Base-by-base conservation (phyloP, 179 eudicot species). In the Nepenthes alata region DNA sequence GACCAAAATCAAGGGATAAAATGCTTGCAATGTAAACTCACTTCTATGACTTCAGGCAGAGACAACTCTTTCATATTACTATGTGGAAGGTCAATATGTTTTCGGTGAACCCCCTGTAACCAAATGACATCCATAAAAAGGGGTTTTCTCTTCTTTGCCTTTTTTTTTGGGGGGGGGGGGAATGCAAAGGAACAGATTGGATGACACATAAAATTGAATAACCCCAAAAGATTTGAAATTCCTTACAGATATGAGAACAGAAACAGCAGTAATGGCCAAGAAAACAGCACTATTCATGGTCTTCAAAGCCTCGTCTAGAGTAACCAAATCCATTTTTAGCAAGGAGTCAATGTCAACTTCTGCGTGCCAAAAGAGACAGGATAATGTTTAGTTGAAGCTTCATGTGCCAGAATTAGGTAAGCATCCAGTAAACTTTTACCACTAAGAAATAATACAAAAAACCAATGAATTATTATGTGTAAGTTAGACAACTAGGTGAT, bases 251-350 rank as follows among this genome's bases (percentile, higher is more conserved):
- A 76, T 72, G 47, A 91, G 81, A 79, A 84, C 44, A n/a, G 85
- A 80, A 52, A 88, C 76, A 61, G 85, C 79, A 72, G 77, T 84
- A 35, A 89, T 64, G 37, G 96, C 89, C 72, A 84, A 81, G 70
- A 73, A 68, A 62, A 81, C 88, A 69, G 98, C 98, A 56, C 73
- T 78, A 58, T 89, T 81, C 10, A 87, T 86, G 36, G 87, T 83
- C 75, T 71, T 86, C 59, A 91, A 67, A 55, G 98, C 96, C 77
- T 91, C 98, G 58, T 89, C 98, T 45, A 89, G 76, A 60, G 98
- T 91, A 70, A 91, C 94, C 58, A 83, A 53, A 80, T 91, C 98
- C 79, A 83, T 81, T 69, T 89, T 83, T 36, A 91, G 76, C 57
- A 91, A 80, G 69, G 81, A 68, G 70, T 91, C 89, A 55, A 90